Evolutionary conservation across 805 yeast species (phyloP).

Genomic region (Yarrowia porcina): DNA sequence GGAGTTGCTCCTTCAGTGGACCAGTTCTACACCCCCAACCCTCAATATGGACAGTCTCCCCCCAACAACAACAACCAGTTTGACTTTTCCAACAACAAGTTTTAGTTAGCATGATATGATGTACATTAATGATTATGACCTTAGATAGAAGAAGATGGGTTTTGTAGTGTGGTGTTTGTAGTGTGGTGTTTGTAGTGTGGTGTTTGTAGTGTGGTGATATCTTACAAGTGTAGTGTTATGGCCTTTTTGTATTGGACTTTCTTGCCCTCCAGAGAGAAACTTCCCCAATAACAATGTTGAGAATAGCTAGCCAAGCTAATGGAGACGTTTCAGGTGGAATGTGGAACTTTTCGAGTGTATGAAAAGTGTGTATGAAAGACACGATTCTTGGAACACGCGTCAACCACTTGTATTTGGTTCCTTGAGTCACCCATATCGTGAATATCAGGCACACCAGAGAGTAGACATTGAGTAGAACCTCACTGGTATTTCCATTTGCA

Average conservation of each 20-base stretch:
- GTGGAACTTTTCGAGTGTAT: conserved; percentile 4
- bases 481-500: background rate
- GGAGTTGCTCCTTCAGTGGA: conserved; percentile 16
- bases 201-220: background rate
- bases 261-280: background rate
- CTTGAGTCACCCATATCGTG: background rate
- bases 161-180: too few relatives aligned
- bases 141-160: too few relatives aligned
- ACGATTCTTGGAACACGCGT: background rate
- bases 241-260: too few relatives aligned
- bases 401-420: background rate
- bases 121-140: conserved; percentile 25
- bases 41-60: conserved; percentile 20
- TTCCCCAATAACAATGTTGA: background rate
- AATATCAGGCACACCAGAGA: background rate
- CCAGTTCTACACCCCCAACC: conserved; percentile 21
- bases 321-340: background rate
- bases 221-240: background rate
- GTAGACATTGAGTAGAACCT: conserved; percentile 10
- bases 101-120: conserved; percentile 19
- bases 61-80: conserved; percentile 22
- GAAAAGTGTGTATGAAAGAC: conserved; percentile 3
- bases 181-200: background rate
- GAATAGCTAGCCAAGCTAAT: background rate
- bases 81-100: conserved; percentile 20